phyloP scores from a whole-genome alignment of 140 eudicot species.

The Erigeron philadelphicus region DNA sequence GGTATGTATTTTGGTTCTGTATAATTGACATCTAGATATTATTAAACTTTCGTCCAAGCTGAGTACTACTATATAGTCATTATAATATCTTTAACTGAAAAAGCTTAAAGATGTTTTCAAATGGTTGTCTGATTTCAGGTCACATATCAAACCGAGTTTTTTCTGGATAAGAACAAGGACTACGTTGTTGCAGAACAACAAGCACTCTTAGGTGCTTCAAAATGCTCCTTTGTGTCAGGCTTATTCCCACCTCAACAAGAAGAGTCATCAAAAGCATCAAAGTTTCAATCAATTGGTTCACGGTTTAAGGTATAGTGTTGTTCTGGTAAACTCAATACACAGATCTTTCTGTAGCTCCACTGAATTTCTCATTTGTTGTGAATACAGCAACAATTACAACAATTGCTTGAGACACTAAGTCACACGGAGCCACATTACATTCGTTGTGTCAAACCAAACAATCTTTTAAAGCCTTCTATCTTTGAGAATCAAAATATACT shows the following conservation, averaged over 20 bases:
- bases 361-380: slow-evolving; percentile 11
- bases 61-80: neutral
- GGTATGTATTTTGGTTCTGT: slow-evolving; percentile 38
- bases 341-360: neutral
- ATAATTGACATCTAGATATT: neutral
- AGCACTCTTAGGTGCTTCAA: slow-evolving; percentile 74
- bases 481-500: slow-evolving; percentile 80
- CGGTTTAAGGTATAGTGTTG: slow-evolving; percentile 63
- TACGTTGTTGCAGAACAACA: slow-evolving; percentile 95
- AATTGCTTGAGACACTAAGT: slow-evolving; percentile 88
- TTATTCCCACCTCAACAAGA: slow-evolving; percentile 79
- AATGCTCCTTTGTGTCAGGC: slow-evolving; percentile 71
- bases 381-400: slow-evolving; percentile 74
- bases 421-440: slow-evolving; percentile 92
- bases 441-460: slow-evolving; percentile 90
- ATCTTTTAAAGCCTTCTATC: slow-evolving; percentile 79
- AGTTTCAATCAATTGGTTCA: slow-evolving; percentile 84
- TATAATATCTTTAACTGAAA: neutral
- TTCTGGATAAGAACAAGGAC: slow-evolving; percentile 96
- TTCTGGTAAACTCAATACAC: slow-evolving; percentile 9
- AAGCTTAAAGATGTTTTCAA: neutral
- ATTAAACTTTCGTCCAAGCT: neutral
- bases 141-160: slow-evolving; percentile 81
- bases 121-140: slow-evolving; percentile 55
- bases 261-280: slow-evolving; percentile 70